phyloP scores from a whole-genome alignment of 2,329 filamentous ascomycete genomes.

The Claviceps sp. region DNA sequence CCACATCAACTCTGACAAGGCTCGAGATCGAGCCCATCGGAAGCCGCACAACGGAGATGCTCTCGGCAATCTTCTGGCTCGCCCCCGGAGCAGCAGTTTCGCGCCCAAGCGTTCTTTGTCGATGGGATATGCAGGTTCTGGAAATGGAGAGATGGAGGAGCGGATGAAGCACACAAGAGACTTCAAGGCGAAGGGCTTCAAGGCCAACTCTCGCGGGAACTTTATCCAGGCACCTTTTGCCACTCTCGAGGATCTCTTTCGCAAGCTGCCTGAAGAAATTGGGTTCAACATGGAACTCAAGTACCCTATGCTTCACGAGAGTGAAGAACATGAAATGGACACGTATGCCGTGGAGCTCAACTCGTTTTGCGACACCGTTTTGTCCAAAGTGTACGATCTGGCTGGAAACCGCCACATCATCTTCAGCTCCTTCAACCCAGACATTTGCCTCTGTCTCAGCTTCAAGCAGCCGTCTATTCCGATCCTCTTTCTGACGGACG shows the following conservation, averaged over 20 bases:
- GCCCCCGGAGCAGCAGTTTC: conserved; percentile 24
- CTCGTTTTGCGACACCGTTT: conserved; percentile 87
- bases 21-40: conserved; percentile 3
- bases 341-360: conserved; percentile 92
- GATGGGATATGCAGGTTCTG: conserved; percentile 35
- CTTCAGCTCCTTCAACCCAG: conserved; percentile 94
- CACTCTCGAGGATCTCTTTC: conserved; percentile 86
- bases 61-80: conserved; percentile 1
- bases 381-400: conserved; percentile 79
- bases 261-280: conserved; percentile 64
- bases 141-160: conserved; percentile 43
- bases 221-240: conserved; percentile 95
- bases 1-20: conserved; percentile 57
- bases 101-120: conserved; percentile 39
- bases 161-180: conserved; percentile 96
- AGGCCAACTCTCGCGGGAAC: conserved; percentile 84
- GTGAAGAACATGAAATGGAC: conserved; percentile 92
- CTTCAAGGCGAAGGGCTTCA: conserved; percentile 90
- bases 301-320: conserved; percentile 95
- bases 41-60: neutral
- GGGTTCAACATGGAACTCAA: conserved; percentile 99
- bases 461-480: conserved; percentile 98
- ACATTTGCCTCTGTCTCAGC: conserved; percentile 83
- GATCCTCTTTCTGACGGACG: conserved; percentile 86
- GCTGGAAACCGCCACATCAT: conserved; percentile 79